Evolutionary conservation across 2,329 filamentous ascomycete species (phyloP), one percentile per base, ranked within the genome.

Genomic region (Cercospora citrullina): DNA sequence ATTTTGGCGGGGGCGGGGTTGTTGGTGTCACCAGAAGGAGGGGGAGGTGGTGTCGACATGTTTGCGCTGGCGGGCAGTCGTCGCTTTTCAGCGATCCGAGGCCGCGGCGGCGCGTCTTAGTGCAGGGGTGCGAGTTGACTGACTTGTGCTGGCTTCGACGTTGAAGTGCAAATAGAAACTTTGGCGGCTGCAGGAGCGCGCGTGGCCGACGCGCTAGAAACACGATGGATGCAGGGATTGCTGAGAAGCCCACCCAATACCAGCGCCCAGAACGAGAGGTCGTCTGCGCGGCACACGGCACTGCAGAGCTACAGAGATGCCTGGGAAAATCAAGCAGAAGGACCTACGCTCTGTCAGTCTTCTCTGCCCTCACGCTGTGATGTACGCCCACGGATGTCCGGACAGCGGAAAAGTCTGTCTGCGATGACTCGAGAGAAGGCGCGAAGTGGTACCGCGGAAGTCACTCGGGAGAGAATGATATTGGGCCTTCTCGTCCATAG

Each of bases 1-100:
- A 72, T 72, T 31, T 30, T 30, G 26, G 53, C 4, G 53, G 26
- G 12, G 53, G 26, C 12, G 53, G 53, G n/a, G 21, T 18, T 28
- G 42, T 55, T 36, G 60, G 31, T 55, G 62, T 58, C 53, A 58
- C 26, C 30, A n/a, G 48, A n/a, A 39, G 62, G 12, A 30, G 31
- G 31, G 14, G 42, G 48, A 39, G 36, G 36, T 12, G 36, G 18
- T 9, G 61, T 33, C 16, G 62, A 64, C 62, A 57, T 63, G 42
- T 9, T 57, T 57, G 53, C 53, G 21, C 8, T 31, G 12, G 26
- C 23, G 48, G 48, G 23, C 48, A 21, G 48, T 16, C 18, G 48
- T 53, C 48, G 48, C 48, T 53, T 53, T 53, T 53, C 48, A 53
- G 48, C 48, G 48, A 53, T 16, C 10, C 48, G 48, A 53, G 26